phyloP scores from a whole-genome alignment of 768 basidiomycete species.

The Mycena belliarum region DNA sequence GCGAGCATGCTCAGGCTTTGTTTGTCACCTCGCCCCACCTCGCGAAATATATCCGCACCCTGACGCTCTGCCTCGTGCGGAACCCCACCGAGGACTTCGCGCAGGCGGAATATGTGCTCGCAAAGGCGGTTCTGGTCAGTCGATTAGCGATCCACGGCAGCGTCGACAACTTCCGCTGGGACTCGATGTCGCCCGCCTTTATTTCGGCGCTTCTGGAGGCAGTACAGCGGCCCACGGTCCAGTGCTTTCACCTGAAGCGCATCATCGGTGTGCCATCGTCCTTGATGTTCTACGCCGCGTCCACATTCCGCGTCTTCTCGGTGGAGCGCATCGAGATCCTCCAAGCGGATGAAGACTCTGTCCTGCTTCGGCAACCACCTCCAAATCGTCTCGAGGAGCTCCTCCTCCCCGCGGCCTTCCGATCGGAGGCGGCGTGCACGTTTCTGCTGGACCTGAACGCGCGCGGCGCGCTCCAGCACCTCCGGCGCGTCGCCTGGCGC shows the following conservation, averaged over 20 bases:
- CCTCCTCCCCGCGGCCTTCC: background rate
- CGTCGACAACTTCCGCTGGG: background rate
- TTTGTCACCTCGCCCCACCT: background rate
- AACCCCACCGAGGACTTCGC: background rate
- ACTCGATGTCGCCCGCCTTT: background rate
- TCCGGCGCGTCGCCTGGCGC: background rate
- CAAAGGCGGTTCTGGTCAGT: background rate
- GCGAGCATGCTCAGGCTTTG: background rate
- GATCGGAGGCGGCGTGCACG: background rate
- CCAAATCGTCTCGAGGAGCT: background rate
- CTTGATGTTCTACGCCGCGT: background rate
- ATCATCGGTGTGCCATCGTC: background rate
- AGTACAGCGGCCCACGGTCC: background rate
- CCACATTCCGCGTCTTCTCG: background rate
- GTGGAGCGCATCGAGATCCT: background rate
- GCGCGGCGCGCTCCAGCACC: background rate
- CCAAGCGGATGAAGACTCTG: background rate
- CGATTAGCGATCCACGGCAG: background rate
- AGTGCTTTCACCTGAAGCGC: background rate
- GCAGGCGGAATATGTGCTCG: background rate
- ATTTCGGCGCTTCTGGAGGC: background rate
- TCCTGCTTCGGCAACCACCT: background rate
- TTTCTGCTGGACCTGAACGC: background rate
- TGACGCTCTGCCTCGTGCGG: background rate
- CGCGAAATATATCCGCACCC: background rate